Evolutionary conservation across 306 rosid species (phyloP), one percentile per base, ranked within the genome.

Genomic region (Prosopis cineraria): DNA sequence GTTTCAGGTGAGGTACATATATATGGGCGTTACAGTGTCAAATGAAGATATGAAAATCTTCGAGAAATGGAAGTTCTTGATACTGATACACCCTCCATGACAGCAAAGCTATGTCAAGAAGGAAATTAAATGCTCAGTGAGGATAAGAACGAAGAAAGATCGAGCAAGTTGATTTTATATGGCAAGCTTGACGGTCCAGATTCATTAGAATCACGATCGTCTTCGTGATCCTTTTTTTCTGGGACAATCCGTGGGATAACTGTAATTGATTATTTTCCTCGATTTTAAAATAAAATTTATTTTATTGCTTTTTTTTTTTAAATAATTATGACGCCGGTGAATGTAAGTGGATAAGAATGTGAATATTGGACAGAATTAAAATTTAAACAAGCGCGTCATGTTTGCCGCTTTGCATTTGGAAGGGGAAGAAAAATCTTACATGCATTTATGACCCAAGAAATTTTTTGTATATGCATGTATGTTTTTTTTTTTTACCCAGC

Each of bases 121-220:
- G 74, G 34, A 68, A 67, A 31, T n/a, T 33, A 7, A 45, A n/a
- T 48, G 25, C 40, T 20, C 9, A 64, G 20, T 67, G 47, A 39
- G 78, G 87, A 84, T 80, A 84, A 79, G 87, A 44, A 76, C 84
- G 70, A 79, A 19, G 36, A n/a, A 19, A 70, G 34, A 71, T 66
- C 37, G 58, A 53, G 16, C 41, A 10, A 10, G 29, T 10, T 27
- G 0, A 34, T 60, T 70, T 6, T 70, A 72, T 70, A 29, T 20
- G 68, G 64, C 40, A 1, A 3, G 31, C 58, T 9, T 17, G 24
- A 82, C 83, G 86, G 79, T 22, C 27, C 13, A 29, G 86, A 83
- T 78, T 78, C 17, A 1, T 44, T 34, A 48, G 11, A 24, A 16
- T 58, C 12, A 16, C 37, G 60, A 41, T 29, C 33, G 2, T 22